Evolutionary conservation across 2,329 filamentous ascomycete species (phyloP).

Genomic region (Pseudogymnoascus sp.): DNA sequence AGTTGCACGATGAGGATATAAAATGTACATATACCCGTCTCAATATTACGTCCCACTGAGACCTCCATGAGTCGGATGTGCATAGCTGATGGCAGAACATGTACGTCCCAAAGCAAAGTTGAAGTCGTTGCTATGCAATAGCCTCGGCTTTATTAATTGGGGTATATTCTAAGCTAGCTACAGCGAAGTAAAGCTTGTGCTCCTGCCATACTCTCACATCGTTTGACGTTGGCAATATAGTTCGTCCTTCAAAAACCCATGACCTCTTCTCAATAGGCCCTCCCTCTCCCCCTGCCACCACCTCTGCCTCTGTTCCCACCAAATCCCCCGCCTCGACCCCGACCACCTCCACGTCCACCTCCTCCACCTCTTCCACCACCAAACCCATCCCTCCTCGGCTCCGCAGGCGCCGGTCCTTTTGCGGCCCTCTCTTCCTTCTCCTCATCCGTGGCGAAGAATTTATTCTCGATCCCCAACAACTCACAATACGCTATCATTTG

Average conservation of each 20-base stretch:
- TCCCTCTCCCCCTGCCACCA: neutral
- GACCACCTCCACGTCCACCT: conserved; percentile 26
- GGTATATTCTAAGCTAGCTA: conserved; percentile 1
- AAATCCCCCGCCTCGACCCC: neutral
- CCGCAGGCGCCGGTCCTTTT: conserved; percentile 44
- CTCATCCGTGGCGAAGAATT: conserved; percentile 63
- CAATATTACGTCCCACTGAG: neutral
- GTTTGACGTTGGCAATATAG: neutral
- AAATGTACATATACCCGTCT: neutral
- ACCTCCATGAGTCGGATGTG: neutral
- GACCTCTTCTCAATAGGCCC: neutral
- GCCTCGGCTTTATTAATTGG: neutral
- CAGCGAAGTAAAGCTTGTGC: neutral
- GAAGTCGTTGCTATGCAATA: neutral
- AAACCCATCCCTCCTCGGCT: conserved; percentile 23
- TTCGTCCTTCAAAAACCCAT: neutral
- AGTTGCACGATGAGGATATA: neutral
- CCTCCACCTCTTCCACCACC: conserved; percentile 25
- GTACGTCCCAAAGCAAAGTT: conserved; percentile 1
- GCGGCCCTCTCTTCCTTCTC: conserved; percentile 53
- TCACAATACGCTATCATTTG: conserved; percentile 79
- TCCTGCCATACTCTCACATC: neutral
- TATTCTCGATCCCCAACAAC: conserved; percentile 67
- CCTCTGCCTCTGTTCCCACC: neutral
- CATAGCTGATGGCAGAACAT: conserved; percentile 4